Percentiles rank a stretch among this genome's conserved stretches.
phyloP scores from a whole-genome alignment of 495 filamentous ascomycete genomes.

The Evernia prunastri region DNA sequence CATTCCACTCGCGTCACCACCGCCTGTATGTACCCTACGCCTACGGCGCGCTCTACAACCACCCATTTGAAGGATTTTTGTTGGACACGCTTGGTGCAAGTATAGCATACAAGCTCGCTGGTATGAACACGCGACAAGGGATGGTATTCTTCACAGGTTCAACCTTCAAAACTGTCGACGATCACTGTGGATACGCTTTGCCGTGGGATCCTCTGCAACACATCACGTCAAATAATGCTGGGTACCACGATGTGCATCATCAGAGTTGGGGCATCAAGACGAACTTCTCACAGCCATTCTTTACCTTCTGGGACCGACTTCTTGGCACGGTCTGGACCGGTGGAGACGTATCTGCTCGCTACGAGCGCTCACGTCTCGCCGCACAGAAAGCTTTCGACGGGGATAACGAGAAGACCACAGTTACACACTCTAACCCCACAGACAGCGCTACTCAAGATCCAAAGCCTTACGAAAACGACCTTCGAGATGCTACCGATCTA shows the following conservation, averaged over 20 bases:
- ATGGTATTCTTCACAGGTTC: slow-evolving; percentile 67
- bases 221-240: slow-evolving; percentile 75
- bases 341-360: slow-evolving; percentile 45
- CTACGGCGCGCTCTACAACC: slow-evolving; percentile 82
- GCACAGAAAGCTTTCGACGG: slow-evolving; percentile 31
- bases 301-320: slow-evolving; percentile 74
- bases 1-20: slow-evolving; percentile 81
- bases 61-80: slow-evolving; percentile 75
- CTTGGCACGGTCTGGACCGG: slow-evolving; percentile 71
- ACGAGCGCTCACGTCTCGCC: slow-evolving; percentile 35
- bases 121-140: slow-evolving; percentile 61
- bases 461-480: slow-evolving; percentile 24
- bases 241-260: slow-evolving; percentile 83
- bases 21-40: slow-evolving; percentile 83
- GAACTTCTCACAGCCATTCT: slow-evolving; percentile 73
- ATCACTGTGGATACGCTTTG: slow-evolving; percentile 76
- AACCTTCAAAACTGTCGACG: slow-evolving; percentile 80
- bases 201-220: slow-evolving; percentile 79
- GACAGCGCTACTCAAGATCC: slow-evolving; percentile 19
- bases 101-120: slow-evolving; percentile 61
- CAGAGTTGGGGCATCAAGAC: slow-evolving; percentile 87
- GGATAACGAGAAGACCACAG: slow-evolving; percentile 18
- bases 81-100: slow-evolving; percentile 72
- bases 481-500: slow-evolving; percentile 21
- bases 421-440: slow-evolving; percentile 22